Evolutionary conservation across 768 basidiomycete species (phyloP), one percentile per base, ranked within the genome.

Genomic region (Mycena indigotica): DNA sequence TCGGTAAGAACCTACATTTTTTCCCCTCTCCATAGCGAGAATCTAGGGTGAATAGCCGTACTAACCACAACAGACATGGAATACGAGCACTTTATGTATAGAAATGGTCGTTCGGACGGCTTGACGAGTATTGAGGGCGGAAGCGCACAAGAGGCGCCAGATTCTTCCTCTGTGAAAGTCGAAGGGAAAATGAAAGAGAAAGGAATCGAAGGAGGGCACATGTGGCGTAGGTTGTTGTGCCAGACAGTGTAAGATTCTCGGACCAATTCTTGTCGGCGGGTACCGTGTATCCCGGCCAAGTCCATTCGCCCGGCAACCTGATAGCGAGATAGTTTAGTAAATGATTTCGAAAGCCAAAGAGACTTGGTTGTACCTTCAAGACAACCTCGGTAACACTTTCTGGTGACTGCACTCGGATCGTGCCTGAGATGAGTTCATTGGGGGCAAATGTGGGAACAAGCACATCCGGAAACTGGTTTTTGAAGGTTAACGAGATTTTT

Each of bases 381-480:
- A 59, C 38, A 24, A 73, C 66, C 13, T 66, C 56, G 1, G 58
- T 58, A 2, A 70, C 63, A 28, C 55, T 59, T 15, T 59, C 58
- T 1, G 56, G 55, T 8, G 41, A 32, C 29, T 63, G 58, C 12
- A 61, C 65, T n/a, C 66, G 50, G 2, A 74, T 50, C 38, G 66
- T 65, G 16, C 73, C 73, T 4, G 41, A 38, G 26, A 74, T 54
- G 8, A 58, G 24, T 12, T 55, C 57, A 41, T 62, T 54, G 2
- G 67, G 67, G 24, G 57, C 61, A 50, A 70, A 74, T 1, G 65
- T 60, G 0, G 73, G 72, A 17, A 58, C 28, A 1, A 16, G 21
- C 0, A 56, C 52, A 38, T 57, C 5, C 15, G 55, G 55, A 8
- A 67, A 57, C 35, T 73, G 73, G 13, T 65, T 61, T 5, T 64